phyloP scores from a whole-genome alignment of 108 stramenopile genomes.

The Conticribra guillardii region DNA sequence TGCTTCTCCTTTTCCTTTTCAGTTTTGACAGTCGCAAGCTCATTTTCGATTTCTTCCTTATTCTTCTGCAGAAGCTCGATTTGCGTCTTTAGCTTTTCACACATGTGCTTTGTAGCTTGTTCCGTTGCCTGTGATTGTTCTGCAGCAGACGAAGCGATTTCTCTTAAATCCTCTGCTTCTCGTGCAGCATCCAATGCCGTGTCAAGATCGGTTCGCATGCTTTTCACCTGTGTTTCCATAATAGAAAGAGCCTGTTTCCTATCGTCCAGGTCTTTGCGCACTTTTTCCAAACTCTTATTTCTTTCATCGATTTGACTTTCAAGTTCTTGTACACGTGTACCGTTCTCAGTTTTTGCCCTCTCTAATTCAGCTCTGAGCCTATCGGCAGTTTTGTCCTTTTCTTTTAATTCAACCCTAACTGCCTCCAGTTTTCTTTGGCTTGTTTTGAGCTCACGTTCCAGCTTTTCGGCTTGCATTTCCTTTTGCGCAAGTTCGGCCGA shows the following conservation, averaged over 20 bases:
- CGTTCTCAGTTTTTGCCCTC: constrained; percentile 21
- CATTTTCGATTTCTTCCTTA: constrained; percentile 25
- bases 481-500: constrained; percentile 32
- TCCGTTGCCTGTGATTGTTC: constrained; percentile 29
- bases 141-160: too few relatives aligned
- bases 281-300: constrained; percentile 12
- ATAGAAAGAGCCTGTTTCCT: constrained; percentile 16
- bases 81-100: constrained; percentile 40
- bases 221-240: constrained; percentile 18
- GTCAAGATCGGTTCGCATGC: constrained; percentile 21
- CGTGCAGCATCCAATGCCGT: constrained; percentile 24
- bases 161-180: too few relatives aligned
- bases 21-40: constrained; percentile 24
- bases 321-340: constrained; percentile 32
- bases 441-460: constrained; percentile 38
- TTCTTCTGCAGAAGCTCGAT: constrained; percentile 31
- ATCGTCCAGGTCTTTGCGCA: constrained; percentile 30
- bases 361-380: constrained; percentile 34
- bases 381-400: constrained; percentile 40
- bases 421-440: constrained; percentile 40
- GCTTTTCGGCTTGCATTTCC: constrained; percentile 22
- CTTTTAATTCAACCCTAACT: constrained; percentile 20
- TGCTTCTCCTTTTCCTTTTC: constrained; percentile 40
- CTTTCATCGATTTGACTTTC: constrained; percentile 31
- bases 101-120: constrained; percentile 19